Percentiles rank a stretch among this genome's conserved stretches.
These are phyloP conservation scores for Russula sp. DNA, from an alignment of 768 basidiomycete genomes.

Conservation along the genomic window DNA sequence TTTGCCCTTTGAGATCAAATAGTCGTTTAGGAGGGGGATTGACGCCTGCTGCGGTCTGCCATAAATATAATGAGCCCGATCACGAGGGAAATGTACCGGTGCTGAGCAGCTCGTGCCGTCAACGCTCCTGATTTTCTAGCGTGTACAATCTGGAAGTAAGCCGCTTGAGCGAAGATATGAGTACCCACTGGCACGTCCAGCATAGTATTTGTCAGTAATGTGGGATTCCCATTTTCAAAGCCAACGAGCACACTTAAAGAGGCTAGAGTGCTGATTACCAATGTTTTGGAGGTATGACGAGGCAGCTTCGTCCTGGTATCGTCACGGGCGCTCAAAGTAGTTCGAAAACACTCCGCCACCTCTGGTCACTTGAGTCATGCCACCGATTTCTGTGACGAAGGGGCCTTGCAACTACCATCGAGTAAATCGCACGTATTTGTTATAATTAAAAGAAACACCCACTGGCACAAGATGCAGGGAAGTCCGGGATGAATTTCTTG, in stretches of 20 bases:
- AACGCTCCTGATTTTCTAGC: slow-evolving; percentile 44
- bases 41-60: slow-evolving; percentile 35
- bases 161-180: slow-evolving; percentile 46
- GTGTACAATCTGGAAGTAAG: slow-evolving; percentile 57
- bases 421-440: neutral
- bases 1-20: slow-evolving; percentile 38
- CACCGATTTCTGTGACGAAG: slow-evolving; percentile 62
- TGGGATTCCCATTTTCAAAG: no score
- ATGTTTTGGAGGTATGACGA: no score
- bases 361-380: slow-evolving; percentile 61
- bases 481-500: slow-evolving; percentile 37
- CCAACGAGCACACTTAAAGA: slow-evolving; percentile 49
- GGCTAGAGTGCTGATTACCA: slow-evolving; percentile 47
- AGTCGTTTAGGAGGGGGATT: slow-evolving; percentile 42
- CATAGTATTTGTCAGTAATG: neutral
- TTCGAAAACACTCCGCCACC: slow-evolving; percentile 65
- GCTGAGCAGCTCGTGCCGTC: slow-evolving; percentile 45
- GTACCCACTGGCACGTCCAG: slow-evolving; percentile 38
- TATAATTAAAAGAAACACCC: neutral
- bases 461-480: slow-evolving; percentile 48
- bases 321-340: slow-evolving; percentile 35
- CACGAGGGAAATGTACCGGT: slow-evolving; percentile 32
- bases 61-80: neutral
- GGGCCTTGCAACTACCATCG: slow-evolving; percentile 38
- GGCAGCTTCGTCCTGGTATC: slow-evolving; percentile 37